phyloP scores from a whole-genome alignment of 495 filamentous ascomycete genomes.

The Trypethelium eluteriae region DNA sequence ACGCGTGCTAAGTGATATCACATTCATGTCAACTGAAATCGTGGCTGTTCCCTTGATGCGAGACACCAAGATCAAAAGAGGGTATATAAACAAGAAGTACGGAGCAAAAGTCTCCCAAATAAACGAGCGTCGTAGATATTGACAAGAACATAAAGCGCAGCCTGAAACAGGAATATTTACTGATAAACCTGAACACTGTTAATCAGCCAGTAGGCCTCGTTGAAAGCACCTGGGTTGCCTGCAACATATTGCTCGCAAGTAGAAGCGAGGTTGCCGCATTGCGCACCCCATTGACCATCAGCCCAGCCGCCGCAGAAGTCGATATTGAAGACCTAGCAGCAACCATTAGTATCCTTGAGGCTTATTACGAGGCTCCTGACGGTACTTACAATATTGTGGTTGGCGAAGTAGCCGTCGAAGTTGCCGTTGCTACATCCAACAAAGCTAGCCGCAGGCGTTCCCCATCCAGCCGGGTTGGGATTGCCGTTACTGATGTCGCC shows the following conservation, averaged over 20 bases:
- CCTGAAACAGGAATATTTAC: background rate
- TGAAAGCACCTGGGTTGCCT: slow-evolving; percentile 31
- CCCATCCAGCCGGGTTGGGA: slow-evolving; percentile 52
- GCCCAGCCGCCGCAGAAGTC: slow-evolving; percentile 91
- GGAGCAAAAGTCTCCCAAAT: background rate
- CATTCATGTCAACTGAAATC: background rate
- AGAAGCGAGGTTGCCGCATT: background rate
- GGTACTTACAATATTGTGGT: slow-evolving; percentile 51
- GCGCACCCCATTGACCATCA: slow-evolving; percentile 35
- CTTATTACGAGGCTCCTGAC: background rate
- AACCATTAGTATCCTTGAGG: background rate
- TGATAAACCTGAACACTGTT: slow-evolving; percentile 33
- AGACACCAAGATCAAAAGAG: background rate
- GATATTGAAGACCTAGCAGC: slow-evolving; percentile 56
- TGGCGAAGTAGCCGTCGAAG: slow-evolving; percentile 55
- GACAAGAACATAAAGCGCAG: background rate
- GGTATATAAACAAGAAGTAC: slow-evolving; percentile 9
- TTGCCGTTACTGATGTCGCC: slow-evolving; percentile 46
- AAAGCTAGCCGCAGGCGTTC: slow-evolving; percentile 59
- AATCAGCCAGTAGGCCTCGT: slow-evolving; percentile 32
- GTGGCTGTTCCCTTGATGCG: background rate
- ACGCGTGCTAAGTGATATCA: background rate
- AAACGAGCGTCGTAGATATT: slow-evolving; percentile 8
- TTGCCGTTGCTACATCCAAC: slow-evolving; percentile 48
- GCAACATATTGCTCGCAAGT: slow-evolving; percentile 32